Evolutionary conservation across 257 asterid genomes (phyloP), one percentile per base, ranked within the genome.

Genomic region (Nicotiana undulata): DNA sequence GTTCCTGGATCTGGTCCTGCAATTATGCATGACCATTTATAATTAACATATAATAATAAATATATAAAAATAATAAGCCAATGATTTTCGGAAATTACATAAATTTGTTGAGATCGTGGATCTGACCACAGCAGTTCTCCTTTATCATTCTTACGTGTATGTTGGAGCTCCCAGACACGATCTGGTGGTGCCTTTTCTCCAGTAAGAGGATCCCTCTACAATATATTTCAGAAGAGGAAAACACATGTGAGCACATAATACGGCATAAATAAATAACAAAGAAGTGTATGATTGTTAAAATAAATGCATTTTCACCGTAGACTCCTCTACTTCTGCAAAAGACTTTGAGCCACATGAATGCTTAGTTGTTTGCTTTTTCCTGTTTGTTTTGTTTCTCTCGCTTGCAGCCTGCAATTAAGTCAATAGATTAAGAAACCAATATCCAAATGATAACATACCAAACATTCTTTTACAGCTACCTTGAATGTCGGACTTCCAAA

Each of bases 91-190:
- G 46, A 70, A 40, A 44, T 72, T 72, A 72, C 77, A 31, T 72
- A 16, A 46, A 44, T 44, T 72, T 44, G 77, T 24, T 44, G 77
- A 22, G 77, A 72, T 72, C 46, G 37, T 46, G 24, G 8, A 72
- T 72, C 77, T 46, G 77, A 72, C 77, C 77, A 72, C 60, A 72
- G 24, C 15, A 72, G 59, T 46, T 72, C 77, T 46, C 77, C 77
- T 72, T 44, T 72, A 24, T 46, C 77, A 72, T 72, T 72, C 77
- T 24, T 72, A 72, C 77, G 77, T 13, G 77, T 72, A 72, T 72
- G 77, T 72, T 72, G 77, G 77, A 72, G 77, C 77, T 72, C 77
- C 77, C 77, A 72, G 77, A 72, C 34, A 72, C 77, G 77, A 72
- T 72, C 60, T 72, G 77, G 60, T 46, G 40, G 77, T 72, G 77